Base-by-base conservation (phyloP, 352 stramenopile species). In the Phytophthora tubulina region DNA sequence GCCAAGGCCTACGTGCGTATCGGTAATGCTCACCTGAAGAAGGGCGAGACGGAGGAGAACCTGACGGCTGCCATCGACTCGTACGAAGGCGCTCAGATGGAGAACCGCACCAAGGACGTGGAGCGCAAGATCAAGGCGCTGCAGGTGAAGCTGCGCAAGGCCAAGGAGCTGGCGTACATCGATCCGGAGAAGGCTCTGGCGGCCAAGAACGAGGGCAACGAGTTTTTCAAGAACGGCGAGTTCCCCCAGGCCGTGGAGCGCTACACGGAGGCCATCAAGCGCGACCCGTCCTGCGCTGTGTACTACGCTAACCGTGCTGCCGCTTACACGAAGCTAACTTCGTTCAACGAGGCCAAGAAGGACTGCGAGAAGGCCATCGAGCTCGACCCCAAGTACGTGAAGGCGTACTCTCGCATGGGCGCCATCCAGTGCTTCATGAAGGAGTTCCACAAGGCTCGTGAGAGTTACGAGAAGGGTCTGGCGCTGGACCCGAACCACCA, bases 371-470 rank as follows among this genome's bases (percentile, higher is more conserved):
- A 99, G 81, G 98, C 98, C 10, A 80, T 99, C 17, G 96, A 98
- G 62, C 76, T 99, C 15, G 98, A 99, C 81, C 95, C 95, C 4
- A 99, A 98, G 76, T 99, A 99, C 78, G 97, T 99, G 44, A 99
- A 99, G 86, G 98, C 98, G 11, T 99, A 98, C 86, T 96, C 93
- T 31, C 97, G 98, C 42, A 98, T 99, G 74, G 98, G 97, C 17
- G 98, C 99, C 63, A 99, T 99, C 77, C 97, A 99, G 84, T 98
- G 99, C 68, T 97, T 99, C 68, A 98, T 99, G 90, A 99, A 99
- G 87, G 97, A 99, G 70, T 99, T 98, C 85, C 97, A 99, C 92
- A 99, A 99, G 84, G 97, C 97, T 14, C 90, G 98, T 51, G 95
- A 99, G 71, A 98, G 90, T 45, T 99, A 99, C 83, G 92, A 98